Evolutionary conservation across 2,329 filamentous ascomycete species (phyloP).

Genomic region (Macroventuria anomochaeta): DNA sequence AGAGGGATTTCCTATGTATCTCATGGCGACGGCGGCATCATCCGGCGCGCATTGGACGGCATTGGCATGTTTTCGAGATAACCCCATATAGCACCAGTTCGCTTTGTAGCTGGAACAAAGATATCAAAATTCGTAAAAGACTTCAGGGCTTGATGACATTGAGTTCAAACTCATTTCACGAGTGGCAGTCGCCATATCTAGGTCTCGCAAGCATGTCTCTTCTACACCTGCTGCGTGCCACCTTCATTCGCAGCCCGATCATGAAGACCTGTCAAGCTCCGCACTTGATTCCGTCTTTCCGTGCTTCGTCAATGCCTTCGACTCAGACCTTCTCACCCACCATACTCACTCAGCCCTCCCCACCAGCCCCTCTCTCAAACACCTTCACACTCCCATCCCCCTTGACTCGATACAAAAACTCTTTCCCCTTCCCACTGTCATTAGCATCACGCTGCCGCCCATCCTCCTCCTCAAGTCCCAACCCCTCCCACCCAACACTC

Average conservation of each 20-base stretch:
- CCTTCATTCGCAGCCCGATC: too few species aligned
- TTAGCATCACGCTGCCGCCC: conserved; percentile 29
- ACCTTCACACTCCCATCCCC: conserved; percentile 81
- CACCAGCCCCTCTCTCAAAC: conserved; percentile 75
- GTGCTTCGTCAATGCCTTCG: too few species aligned
- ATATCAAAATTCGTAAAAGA: too few species aligned
- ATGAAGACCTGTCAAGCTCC: too few species aligned
- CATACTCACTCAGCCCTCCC: conserved; percentile 13
- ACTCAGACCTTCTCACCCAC: not conserved
- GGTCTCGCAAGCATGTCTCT: too few species aligned
- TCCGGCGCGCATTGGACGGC: conserved; percentile 18
- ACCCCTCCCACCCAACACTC: conserved; percentile 37
- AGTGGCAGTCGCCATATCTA: too few species aligned
- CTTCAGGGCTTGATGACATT: too few species aligned
- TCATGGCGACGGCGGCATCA: conserved; percentile 16
- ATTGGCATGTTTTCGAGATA: conserved; percentile 21
- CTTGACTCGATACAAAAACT: conserved; percentile 81
- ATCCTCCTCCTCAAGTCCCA: conserved; percentile 29
- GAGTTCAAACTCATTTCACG: too few species aligned
- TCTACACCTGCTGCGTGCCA: too few species aligned
- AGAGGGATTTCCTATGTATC: conserved; percentile 8
- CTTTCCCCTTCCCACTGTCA: conserved; percentile 59
- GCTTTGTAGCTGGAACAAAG: conserved; percentile 13
- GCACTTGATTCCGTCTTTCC: too few species aligned
- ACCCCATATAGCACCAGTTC: conserved; percentile 16